Evolutionary conservation across 2,329 filamentous ascomycete genomes (phyloP), one percentile per base, ranked within the genome.

Genomic region (Botryotinia calthae): DNA sequence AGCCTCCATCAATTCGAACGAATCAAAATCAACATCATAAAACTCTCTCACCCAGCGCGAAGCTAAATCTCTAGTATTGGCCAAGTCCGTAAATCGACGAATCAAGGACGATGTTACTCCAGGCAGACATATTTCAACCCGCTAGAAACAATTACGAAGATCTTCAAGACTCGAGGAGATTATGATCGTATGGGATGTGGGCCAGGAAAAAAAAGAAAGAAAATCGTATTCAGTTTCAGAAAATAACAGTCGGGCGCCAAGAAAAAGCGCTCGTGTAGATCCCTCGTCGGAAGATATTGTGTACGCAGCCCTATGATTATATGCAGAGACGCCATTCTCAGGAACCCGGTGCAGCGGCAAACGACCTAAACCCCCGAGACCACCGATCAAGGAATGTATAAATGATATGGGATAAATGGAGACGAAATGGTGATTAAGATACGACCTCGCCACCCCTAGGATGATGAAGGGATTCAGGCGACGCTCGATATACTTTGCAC

Each of bases 301-400:
- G 28, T 62, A 62, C 59, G 25, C 59, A 62, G 59, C 59, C 59
- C 59, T 62, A 42, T n/a, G 37, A 62, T 62, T 62, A 18, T 37
- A 62, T 62, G 59, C 59, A 62, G 59, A 62, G 59, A 62, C 34
- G 34, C 34, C 34, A 22, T 62, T n/a, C 25, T 16, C 37, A 42
- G 59, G 34, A 62, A 62, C 59, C 12, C 59, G 59, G 59, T 40
- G 22, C 59, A 42, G 59, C 59, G 34, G 59, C 16, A 42, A 62
- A 14, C 18, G n/a, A 18, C 51, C 51, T 56, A 28, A 40, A 62
- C 22, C 59, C 34, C 34, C 34, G 59, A 42, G 1, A 9, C 14
- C 6, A 28, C n/a, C 51, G 25, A 56, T 28, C 12, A 2, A 7
- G n/a, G 16, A 28, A 56, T 56, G 37, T 40, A 1, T 1, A 40